Base-by-base conservation (phyloP, 225 moss, liverwort and hornwort species). In the Bryoerythrophyllum caledonicum region DNA sequence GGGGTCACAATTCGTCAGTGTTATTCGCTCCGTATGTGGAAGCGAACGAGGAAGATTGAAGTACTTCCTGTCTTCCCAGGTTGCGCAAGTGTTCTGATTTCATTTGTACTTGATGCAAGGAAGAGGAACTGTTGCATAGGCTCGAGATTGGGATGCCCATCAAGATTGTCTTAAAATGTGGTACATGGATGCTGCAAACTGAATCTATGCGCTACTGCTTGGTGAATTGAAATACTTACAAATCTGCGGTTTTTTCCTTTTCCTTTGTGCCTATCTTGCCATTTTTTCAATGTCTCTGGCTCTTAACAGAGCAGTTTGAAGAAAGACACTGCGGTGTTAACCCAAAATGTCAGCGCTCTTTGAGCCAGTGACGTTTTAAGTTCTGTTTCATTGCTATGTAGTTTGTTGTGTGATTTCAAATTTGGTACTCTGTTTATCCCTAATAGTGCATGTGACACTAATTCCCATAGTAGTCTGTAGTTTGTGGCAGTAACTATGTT, bases 1-100 rank as follows among this genome's bases (percentile, higher is more conserved):
- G 91, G 34, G 91, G 91, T 69, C 89, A 91, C 74, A 91, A 91
- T 78, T 89, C 87, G 10, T 87, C 83, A 21, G 78, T 91, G 32
- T 76, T 89, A 25, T 85, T 91, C 63, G 83, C 87, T 48, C 85
- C 89, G 24, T 91, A 82, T 56, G 68, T 67, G 57, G 76, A 81
- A 75, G 62, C 81, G 52, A 71, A 84, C 32, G 84, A 82, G 65
- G 78, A 83, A 65, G 77, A 87, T 11, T 78, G 38, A 62, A 4
- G 40, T 70, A 75, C 58, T 68, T 62, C 61, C 67, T 74, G 20
- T 30, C 51, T 68, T 74, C 56, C 24, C 62, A 62, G 72, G 73
- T 35, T 73, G 40, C 66, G 49, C 67, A 67, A 60, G 25, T 64
- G 34, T 71, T 60, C 16, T 52, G 67, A 58, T 30, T 54, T 19